Conservation (phyloP, 2,329 filamentous ascomycete genomes). For the Trichoderma lentiforme region DNA sequence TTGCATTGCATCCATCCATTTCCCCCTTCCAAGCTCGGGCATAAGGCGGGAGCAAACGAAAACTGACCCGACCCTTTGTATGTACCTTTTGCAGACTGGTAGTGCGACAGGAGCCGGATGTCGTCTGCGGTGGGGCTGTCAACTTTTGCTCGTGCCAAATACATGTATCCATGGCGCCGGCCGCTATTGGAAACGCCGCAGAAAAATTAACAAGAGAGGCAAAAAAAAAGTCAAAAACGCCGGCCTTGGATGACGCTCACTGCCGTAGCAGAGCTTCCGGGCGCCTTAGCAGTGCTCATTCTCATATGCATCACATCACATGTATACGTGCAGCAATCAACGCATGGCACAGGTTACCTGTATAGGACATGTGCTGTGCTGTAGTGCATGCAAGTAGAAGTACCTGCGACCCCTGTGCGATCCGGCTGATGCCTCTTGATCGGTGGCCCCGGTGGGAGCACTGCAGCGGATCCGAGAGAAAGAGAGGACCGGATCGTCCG, state of each 20-base stretch:
- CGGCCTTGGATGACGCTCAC: background rate
- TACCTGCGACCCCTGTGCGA: background rate
- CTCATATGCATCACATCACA: background rate
- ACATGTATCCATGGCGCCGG: background rate
- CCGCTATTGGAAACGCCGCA: background rate
- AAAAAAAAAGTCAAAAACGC: background rate
- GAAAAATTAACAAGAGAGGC: background rate
- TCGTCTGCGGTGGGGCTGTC: background rate
- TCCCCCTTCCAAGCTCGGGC: background rate
- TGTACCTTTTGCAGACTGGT: background rate
- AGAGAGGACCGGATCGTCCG: background rate
- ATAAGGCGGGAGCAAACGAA: background rate
- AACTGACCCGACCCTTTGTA: background rate
- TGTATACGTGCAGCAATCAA: background rate
- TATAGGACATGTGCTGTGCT: background rate
- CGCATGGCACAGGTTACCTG: background rate
- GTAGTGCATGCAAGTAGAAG: background rate
- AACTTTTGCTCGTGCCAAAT: background rate
- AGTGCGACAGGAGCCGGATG: background rate
- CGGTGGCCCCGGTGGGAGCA: slow-evolving; percentile 9
- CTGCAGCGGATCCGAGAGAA: slow-evolving; percentile 10
- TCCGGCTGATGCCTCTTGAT: background rate
- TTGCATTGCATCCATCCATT: background rate
- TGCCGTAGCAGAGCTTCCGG: background rate
- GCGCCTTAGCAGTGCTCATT: background rate